phyloP scores from a whole-genome alignment of 2,329 filamentous ascomycete species.

The Colletotrichum sp. region DNA sequence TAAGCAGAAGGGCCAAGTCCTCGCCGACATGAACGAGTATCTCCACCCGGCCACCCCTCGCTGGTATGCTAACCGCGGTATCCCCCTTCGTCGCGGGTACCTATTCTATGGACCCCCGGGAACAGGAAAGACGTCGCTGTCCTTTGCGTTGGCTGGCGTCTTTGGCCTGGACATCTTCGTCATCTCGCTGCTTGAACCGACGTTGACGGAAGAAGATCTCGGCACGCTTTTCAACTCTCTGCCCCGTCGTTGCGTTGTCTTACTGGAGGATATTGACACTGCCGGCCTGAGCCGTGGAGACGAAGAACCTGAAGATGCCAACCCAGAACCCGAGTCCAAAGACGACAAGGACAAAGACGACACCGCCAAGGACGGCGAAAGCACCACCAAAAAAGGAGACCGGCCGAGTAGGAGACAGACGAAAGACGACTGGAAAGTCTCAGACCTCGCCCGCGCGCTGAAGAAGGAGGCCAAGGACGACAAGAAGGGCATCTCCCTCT shows the following conservation, averaged over 20 bases:
- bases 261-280: conserved; percentile 74
- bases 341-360: conserved; percentile 19
- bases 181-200: conserved; percentile 60
- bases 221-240: conserved; percentile 63
- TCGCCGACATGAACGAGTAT: conserved; percentile 80
- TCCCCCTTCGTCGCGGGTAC: conserved; percentile 79
- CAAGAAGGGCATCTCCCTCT: conserved; percentile 70
- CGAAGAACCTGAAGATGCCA: conserved; percentile 30
- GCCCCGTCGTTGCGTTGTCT: conserved; percentile 67
- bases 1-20: conserved; percentile 67
- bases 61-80: conserved; percentile 79
- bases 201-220: conserved; percentile 67
- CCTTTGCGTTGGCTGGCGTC: conserved; percentile 68
- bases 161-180: conserved; percentile 73
- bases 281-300: conserved; percentile 58
- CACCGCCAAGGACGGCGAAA: conserved; percentile 15
- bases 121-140: conserved; percentile 74
- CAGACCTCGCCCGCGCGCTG: conserved; percentile 47
- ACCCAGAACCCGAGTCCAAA: not conserved
- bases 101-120: conserved; percentile 79
- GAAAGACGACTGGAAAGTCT: conserved; percentile 38
- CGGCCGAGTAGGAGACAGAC: conserved; percentile 16
- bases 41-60: conserved; percentile 71
- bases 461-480: conserved; percentile 42
- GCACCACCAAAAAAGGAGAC: conserved; percentile 22